Evolutionary conservation across 768 basidiomycete genomes (phyloP).

Genomic region (Boletus barrowsii): DNA sequence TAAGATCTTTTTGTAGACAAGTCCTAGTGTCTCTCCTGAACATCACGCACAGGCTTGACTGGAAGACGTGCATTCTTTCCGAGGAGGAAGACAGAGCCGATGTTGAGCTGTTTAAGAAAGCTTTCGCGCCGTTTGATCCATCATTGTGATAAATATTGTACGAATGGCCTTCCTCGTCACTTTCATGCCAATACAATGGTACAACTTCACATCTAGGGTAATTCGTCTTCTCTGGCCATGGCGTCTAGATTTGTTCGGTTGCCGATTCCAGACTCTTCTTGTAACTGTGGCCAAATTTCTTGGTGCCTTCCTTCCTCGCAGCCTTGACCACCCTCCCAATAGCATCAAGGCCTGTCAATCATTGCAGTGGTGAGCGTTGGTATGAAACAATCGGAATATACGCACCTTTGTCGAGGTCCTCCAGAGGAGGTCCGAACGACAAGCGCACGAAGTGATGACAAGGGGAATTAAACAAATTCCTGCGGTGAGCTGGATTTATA

Average conservation of each 20-base stretch:
- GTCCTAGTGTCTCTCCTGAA: conserved; percentile 76
- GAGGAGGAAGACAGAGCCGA: conserved; percentile 88
- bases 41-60: conserved; percentile 79
- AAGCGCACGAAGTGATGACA: conserved; percentile 89
- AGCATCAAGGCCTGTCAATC: conserved; percentile 68
- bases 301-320: conserved; percentile 59
- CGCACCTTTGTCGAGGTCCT: conserved; percentile 73
- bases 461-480: conserved; percentile 86
- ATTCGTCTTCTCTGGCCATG: background rate
- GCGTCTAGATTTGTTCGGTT: conserved; percentile 22
- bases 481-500: conserved; percentile 72
- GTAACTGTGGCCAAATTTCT: conserved; percentile 68
- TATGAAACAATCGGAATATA: background rate
- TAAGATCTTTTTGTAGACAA: conserved; percentile 49
- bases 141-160: conserved; percentile 23
- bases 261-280: conserved; percentile 51
- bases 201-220: background rate
- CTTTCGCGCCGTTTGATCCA: conserved; percentile 75
- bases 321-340: conserved; percentile 76
- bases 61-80: conserved; percentile 82
- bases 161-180: background rate
- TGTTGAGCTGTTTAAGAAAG: conserved; percentile 77
- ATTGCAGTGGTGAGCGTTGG: background rate
- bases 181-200: background rate
- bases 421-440: conserved; percentile 80